These are phyloP conservation scores for Trichophyton rubrum DNA, from an alignment of 2,329 filamentous ascomycete species.

Conservation along the genomic window DNA sequence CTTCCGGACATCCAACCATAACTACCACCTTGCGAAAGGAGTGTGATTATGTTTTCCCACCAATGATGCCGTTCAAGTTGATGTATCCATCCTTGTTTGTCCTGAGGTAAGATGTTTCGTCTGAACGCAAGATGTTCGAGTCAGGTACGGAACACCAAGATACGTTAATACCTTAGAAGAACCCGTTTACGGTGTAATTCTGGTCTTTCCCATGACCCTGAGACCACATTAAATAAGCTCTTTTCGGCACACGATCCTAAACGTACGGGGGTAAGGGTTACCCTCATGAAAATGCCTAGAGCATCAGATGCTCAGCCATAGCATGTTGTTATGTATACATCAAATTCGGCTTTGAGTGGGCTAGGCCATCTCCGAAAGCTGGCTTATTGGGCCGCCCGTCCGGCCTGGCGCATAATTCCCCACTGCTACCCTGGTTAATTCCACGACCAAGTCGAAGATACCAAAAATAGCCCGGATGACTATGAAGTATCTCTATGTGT, in stretches of 20 bases:
- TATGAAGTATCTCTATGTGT: not conserved
- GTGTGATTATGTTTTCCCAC: not conserved
- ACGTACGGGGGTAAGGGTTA: not conserved
- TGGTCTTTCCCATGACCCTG: not conserved
- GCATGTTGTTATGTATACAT: not conserved
- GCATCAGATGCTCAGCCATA: not conserved
- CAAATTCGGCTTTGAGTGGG: not conserved
- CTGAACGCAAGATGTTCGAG: not conserved
- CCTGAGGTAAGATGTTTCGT: too few relatives aligned
- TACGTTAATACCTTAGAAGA: not conserved
- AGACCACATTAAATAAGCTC: not conserved
- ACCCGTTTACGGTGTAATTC: conserved; percentile 1
- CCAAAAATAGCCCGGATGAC: not conserved
- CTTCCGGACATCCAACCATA: not conserved
- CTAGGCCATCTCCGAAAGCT: conserved; percentile 9
- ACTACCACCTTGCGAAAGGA: not conserved
- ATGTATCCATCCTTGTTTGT: not conserved
- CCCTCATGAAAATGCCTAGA: not conserved
- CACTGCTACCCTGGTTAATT: not conserved
- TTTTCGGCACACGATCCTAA: not conserved
- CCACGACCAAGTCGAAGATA: conserved; percentile 1
- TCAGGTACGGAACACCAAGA: not conserved
- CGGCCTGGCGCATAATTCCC: conserved; percentile 4
- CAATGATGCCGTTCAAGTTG: not conserved
- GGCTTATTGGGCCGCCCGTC: conserved; percentile 1